phyloP scores from a whole-genome alignment of 768 basidiomycete genomes.

The Leccinum uliginosum region DNA sequence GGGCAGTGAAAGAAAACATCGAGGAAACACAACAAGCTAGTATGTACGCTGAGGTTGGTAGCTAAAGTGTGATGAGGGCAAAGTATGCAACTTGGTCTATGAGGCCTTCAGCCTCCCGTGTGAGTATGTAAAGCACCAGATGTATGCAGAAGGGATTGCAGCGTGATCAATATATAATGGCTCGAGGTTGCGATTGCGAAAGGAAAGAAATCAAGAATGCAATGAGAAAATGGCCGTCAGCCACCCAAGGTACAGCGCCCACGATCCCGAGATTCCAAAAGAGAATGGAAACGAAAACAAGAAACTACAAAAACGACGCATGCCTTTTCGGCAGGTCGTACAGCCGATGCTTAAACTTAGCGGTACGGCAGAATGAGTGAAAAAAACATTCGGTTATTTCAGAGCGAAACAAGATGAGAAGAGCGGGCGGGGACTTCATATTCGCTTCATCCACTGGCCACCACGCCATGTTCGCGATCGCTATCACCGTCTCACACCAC shows the following conservation, averaged over 20 bases:
- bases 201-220: constrained; percentile 12
- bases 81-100: constrained; percentile 24
- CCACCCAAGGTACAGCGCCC: constrained; percentile 20
- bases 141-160: constrained; percentile 12
- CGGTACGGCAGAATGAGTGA: constrained; percentile 19
- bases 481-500: constrained; percentile 26
- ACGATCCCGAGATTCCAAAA: constrained; percentile 14
- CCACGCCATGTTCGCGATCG: constrained; percentile 7
- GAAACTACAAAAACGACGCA: constrained; percentile 6
- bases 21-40: constrained; percentile 19
- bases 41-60: constrained; percentile 21
- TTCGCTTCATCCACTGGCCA: constrained; percentile 11
- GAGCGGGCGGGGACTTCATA: constrained; percentile 1
- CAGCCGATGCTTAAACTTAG: constrained; percentile 24
- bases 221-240: constrained; percentile 26
- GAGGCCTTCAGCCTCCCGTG: constrained; percentile 32
- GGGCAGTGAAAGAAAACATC: constrained; percentile 5
- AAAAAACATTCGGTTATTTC: constrained; percentile 9
- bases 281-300: constrained; percentile 8
- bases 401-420: constrained; percentile 7
- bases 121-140: constrained; percentile 26
- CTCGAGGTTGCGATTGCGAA: constrained; percentile 1
- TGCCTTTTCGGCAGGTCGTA: constrained; percentile 7
- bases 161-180: constrained; percentile 7
- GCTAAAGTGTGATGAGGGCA: constrained; percentile 8